These are phyloP conservation scores for Sporothrix humicola DNA, from an alignment of 2,329 filamentous ascomycete species.

Conservation along the genomic window DNA sequence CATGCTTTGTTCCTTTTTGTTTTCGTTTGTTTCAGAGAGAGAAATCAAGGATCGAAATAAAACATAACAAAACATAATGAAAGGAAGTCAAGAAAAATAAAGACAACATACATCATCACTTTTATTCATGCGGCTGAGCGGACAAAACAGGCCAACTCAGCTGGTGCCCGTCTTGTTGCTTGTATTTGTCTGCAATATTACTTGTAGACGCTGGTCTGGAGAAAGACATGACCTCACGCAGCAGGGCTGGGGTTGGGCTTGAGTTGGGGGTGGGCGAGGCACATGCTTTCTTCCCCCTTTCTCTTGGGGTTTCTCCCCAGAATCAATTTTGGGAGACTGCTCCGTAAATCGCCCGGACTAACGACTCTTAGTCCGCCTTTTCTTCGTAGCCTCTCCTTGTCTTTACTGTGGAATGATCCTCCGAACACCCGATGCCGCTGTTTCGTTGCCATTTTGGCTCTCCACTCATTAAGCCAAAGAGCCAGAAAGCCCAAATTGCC, in stretches of 20 bases:
- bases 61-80: not conserved
- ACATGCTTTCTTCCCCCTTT: not conserved
- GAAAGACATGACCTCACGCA: conserved; percentile 11
- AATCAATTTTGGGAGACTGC: not conserved
- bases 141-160: not conserved
- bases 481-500: conserved; percentile 3
- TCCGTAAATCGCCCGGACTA: conserved; percentile 16
- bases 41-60: not conserved
- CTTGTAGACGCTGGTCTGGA: not conserved
- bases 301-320: not conserved
- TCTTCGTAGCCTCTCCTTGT: not conserved
- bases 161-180: not conserved
- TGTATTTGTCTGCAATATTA: conserved; percentile 7
- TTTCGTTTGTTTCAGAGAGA: not conserved
- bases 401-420: not conserved
- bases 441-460: not conserved
- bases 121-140: not conserved
- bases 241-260: not conserved
- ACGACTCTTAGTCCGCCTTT: not conserved
- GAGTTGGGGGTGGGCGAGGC: not conserved
- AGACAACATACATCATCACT: not conserved
- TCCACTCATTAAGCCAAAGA: not conserved
- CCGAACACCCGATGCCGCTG: conserved; percentile 16
- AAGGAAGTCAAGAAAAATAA: not conserved
- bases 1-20: not conserved